A percentile compares a stretch with the other conserved stretches of the same genome.
phyloP scores from a whole-genome alignment of 345 rosid genomes.

The Sonneratia caseolaris region DNA sequence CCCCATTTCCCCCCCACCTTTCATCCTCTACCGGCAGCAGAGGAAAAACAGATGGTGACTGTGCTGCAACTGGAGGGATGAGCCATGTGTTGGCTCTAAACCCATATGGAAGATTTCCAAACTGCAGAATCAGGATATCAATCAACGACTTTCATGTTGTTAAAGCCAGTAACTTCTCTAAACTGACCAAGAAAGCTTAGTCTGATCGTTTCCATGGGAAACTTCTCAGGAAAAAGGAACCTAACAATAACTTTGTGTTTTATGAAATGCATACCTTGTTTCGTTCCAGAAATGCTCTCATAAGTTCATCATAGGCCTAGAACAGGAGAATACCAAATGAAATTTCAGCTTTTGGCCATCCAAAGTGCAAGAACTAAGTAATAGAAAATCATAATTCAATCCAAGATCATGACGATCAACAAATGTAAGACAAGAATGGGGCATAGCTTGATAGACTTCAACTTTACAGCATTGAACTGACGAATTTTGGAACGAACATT shows the following conservation, averaged over 20 bases:
- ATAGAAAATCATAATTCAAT: neutral
- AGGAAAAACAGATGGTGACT: conserved; percentile 57
- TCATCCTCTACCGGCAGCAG: conserved; percentile 81
- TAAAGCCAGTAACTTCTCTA: neutral
- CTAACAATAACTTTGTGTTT: neutral
- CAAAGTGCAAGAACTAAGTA: conserved; percentile 4
- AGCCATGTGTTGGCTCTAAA: conserved; percentile 99
- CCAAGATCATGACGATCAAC: neutral
- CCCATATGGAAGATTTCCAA: conserved; percentile 97
- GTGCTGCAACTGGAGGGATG: conserved; percentile 70
- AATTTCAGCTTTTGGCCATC: conserved; percentile 1
- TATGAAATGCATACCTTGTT: conserved; percentile 57
- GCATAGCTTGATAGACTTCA: neutral
- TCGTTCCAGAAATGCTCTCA: conserved; percentile 81
- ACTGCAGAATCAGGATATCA: conserved; percentile 33
- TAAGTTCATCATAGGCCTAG: conserved; percentile 80
- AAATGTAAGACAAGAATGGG: neutral
- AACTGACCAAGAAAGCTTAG: neutral
- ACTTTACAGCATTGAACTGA: neutral
- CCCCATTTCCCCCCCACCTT: conserved; percentile 90
- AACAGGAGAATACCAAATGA: conserved; percentile 9
- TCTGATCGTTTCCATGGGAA: neutral
- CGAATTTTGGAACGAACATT: conserved; percentile 31
- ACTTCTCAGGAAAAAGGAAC: neutral
- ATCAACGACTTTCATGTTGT: neutral